These are phyloP conservation scores for Cercospora sp. DNA, from an alignment of 2,329 filamentous ascomycete genomes.

Conservation along the genomic window DNA sequence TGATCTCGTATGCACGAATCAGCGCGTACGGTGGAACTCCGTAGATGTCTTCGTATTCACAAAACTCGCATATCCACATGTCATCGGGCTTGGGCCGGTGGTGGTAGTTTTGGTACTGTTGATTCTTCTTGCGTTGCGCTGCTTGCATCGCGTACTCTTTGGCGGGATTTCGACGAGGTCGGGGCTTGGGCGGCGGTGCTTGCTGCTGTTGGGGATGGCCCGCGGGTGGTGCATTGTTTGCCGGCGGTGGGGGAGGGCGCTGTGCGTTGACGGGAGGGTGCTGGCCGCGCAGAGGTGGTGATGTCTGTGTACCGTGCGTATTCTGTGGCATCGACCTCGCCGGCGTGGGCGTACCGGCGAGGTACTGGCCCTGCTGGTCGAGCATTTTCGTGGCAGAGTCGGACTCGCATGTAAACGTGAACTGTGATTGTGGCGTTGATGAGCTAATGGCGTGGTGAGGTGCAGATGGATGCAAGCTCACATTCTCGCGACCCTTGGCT, in stretches of 20 bases:
- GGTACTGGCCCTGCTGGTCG: slow-evolving; percentile 33
- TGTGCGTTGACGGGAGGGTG: slow-evolving; percentile 19
- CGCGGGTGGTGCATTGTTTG: slow-evolving; percentile 32
- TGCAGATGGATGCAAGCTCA: slow-evolving; percentile 69
- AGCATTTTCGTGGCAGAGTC: slow-evolving; percentile 78
- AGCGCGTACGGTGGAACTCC: slow-evolving; percentile 80
- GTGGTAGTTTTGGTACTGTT: slow-evolving; percentile 73
- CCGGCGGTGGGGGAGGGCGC: slow-evolving; percentile 27
- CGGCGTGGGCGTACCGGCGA: slow-evolving; percentile 26
- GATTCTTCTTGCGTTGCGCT: slow-evolving; percentile 72
- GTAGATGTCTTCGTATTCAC: slow-evolving; percentile 95
- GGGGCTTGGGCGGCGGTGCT: slow-evolving; percentile 57
- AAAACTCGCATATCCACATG: slow-evolving; percentile 96
- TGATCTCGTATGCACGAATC: slow-evolving; percentile 90
- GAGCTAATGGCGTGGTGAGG: slow-evolving; percentile 50
- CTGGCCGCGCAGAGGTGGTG: slow-evolving; percentile 27
- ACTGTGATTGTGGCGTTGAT: slow-evolving; percentile 75
- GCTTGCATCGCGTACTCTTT: slow-evolving; percentile 75
- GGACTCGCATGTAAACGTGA: slow-evolving; percentile 94
- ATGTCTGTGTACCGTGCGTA: slow-evolving; percentile 35
- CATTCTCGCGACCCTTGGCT: slow-evolving; percentile 72
- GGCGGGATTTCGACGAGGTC: slow-evolving; percentile 59
- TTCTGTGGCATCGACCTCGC: slow-evolving; percentile 19
- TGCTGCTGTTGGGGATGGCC: slow-evolving; percentile 37
- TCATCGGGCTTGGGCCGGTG: slow-evolving; percentile 71